Percentiles rank a stretch among this genome's conserved stretches.
Evolutionary conservation across 2,329 filamentous ascomycete species (phyloP).

Genomic region (Annulohypoxylon truncatum): DNA sequence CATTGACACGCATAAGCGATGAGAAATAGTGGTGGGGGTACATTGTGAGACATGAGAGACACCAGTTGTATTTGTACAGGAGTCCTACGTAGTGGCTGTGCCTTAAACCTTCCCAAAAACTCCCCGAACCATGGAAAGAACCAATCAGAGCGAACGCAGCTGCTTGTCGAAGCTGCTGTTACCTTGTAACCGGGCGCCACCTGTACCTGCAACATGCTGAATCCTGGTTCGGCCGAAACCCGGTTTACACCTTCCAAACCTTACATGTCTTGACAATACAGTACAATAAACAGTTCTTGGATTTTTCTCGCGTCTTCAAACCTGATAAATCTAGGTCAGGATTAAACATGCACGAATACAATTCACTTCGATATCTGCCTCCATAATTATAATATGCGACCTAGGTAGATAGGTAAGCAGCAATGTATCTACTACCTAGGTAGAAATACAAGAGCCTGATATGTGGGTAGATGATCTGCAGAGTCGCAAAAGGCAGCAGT

Average conservation of each 20-base stretch:
- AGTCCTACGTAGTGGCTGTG: conserved; percentile 18
- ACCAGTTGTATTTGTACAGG: conserved; percentile 7
- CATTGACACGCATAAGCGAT: conserved; percentile 6
- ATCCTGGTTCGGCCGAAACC: conserved; percentile 3
- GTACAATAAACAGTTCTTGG: background rate
- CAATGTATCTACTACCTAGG: background rate
- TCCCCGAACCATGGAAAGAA: background rate
- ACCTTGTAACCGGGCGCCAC: background rate
- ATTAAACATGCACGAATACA: background rate
- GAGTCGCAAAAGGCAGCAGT: conserved; percentile 15
- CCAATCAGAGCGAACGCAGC: background rate
- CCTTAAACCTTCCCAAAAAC: background rate
- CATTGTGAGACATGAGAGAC: background rate
- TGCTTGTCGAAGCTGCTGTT: background rate
- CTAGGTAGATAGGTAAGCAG: background rate
- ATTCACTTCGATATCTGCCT: background rate
- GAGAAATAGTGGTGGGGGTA: conserved; percentile 1
- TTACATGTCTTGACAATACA: conserved; percentile 4
- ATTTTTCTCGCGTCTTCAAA: background rate
- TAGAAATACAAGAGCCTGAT: background rate
- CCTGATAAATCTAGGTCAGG: background rate
- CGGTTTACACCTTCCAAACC: conserved; percentile 6
- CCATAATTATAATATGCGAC: background rate
- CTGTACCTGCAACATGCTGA: background rate
- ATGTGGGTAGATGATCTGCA: background rate